Evolutionary conservation across 805 yeast species (phyloP), one percentile per base, ranked within the genome.

Genomic region (Yarrowia sp.): DNA sequence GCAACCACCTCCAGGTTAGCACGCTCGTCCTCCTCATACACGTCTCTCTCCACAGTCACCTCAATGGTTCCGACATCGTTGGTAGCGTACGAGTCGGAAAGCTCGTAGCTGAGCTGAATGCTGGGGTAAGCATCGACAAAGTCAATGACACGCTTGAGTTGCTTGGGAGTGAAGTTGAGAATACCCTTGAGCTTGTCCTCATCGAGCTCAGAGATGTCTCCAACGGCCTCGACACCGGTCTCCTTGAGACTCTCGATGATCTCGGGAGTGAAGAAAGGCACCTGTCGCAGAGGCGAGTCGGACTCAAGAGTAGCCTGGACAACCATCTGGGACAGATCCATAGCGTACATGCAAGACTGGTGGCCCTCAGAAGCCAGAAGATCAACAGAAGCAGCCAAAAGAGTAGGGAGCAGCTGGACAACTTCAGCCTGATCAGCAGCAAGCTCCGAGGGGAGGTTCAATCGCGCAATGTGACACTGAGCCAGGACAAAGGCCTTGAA

Each of bases 81-180:
- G 0, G 85, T 84, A 3, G 76, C 72, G n/a, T 85, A 70, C 0
- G 80, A 77, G 12, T 80, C 79, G 0, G 77, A 74, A 5, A 89
- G 64, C 40, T 82, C 81, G 72, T 86, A 88, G 3, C 84, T 79
- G 12, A 88, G 73, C 63, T 94, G 98, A 67, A 95, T 81, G 74
- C 90, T 90, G 14, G 99, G 99, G 76, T 90, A 95, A 70, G 84
- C 86, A 77, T 95, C 95, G 66, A 92, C 96, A 80, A 94, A 95
- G 17, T 86, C 86, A 0, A 98, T 98, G 61, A 94, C 92, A 30
- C 81, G 82, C 46, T 82, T 80, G 72, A 64, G 67, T 42, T 64
- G 67, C 33, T 64, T 64, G 40, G 67, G 61, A 14, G 67, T 20
- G n/a, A 64, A 33, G 33, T 49, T 40, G 39, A 64, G 68, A 67